Evolutionary conservation across 441 rosid genomes (phyloP), one percentile per base, ranked within the genome.

Genomic region (Brassica balearica): DNA sequence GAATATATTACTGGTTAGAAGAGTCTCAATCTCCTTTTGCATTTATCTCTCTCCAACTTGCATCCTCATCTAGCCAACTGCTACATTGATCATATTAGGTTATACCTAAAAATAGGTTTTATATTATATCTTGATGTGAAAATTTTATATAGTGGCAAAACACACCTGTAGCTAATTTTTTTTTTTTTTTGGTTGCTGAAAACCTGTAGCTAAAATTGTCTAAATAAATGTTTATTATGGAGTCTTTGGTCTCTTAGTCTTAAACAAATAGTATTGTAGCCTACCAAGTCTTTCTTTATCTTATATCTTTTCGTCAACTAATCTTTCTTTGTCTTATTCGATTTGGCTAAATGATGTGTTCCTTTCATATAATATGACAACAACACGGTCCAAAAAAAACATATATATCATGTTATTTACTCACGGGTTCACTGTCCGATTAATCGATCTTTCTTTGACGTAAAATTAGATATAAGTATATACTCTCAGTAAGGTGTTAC

Each of bases 171-270:
- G 34, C 34, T 29, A 29, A 29, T 29, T 29, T 29, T 29, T 29
- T 29, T 29, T 25, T 25, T 29, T 29, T 29, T 29, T 29, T 29
- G 27, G 27, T 25, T 4, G 34, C 34, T 29, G 34, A 29, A 29
- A 29, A 10, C 17, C 1, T 43, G 71, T 68, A 11, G 22, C 8
- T 68, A 6, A 3, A 68, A 0, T 46, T 12, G 14, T 6, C 17
- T 25, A 2, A 23, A 61, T 25, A 25, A 4, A 61, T 36, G 14
- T 65, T 38, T 65, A 23, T 23, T 48, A 3, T 46, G n/a, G 9
- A 25, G 71, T 36, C 43, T 36, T 36, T 36, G 43, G 11, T 36
- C 43, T 48, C 32, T 48, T 48, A n/a, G 60, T 68, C 71, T 22
- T 46, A 46, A 46, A 68, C 41, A 68, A 62, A 68, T 48, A 22